Percentiles rank a stretch among this genome's conserved stretches.
Evolutionary conservation across 495 filamentous ascomycete species (phyloP).

Genomic region (Penicillium samsonianum): DNA sequence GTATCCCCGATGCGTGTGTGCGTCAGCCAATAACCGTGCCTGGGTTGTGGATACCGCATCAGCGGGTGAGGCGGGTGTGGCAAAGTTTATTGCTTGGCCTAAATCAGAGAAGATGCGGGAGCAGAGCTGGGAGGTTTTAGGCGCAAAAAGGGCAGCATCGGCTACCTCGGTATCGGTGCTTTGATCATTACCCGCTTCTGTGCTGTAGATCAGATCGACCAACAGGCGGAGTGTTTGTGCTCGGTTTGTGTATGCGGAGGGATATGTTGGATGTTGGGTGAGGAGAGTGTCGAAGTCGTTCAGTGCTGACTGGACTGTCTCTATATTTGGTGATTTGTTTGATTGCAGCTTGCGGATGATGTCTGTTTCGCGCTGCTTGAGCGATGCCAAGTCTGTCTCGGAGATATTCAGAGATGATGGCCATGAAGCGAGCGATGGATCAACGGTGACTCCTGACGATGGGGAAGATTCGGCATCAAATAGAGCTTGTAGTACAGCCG

Average conservation of each 20-base stretch:
- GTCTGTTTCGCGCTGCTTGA: slow-evolving; percentile 33
- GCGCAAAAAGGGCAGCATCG: slow-evolving; percentile 23
- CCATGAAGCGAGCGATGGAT: slow-evolving; percentile 59
- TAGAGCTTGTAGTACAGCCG: slow-evolving; percentile 72
- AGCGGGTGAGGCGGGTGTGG: slow-evolving; percentile 53
- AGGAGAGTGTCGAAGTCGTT: slow-evolving; percentile 56
- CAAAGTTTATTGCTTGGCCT: slow-evolving; percentile 63
- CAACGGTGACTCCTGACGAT: slow-evolving; percentile 52
- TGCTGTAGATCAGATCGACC: slow-evolving; percentile 23
- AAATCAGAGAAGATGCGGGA: slow-evolving; percentile 61
- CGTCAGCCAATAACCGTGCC: slow-evolving; percentile 64
- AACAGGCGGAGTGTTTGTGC: slow-evolving; percentile 68
- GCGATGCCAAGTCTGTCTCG: slow-evolving; percentile 19
- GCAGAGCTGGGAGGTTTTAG: slow-evolving; percentile 23
- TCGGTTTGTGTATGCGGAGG: slow-evolving; percentile 73
- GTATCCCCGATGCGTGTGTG: slow-evolving; percentile 76
- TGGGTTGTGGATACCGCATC: slow-evolving; percentile 59
- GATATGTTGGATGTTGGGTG: slow-evolving; percentile 62
- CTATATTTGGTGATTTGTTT: slow-evolving; percentile 13
- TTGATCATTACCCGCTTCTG: slow-evolving; percentile 4
- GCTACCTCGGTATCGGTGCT: slow-evolving; percentile 5
- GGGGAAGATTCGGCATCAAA: slow-evolving; percentile 77
- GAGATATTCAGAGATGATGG: slow-evolving; percentile 43
- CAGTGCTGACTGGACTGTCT: slow-evolving; percentile 35
- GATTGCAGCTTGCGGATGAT: slow-evolving; percentile 35